Conservation (phyloP, 1,284 basidiomycete genomes). For the Rhodotorula sp. region DNA sequence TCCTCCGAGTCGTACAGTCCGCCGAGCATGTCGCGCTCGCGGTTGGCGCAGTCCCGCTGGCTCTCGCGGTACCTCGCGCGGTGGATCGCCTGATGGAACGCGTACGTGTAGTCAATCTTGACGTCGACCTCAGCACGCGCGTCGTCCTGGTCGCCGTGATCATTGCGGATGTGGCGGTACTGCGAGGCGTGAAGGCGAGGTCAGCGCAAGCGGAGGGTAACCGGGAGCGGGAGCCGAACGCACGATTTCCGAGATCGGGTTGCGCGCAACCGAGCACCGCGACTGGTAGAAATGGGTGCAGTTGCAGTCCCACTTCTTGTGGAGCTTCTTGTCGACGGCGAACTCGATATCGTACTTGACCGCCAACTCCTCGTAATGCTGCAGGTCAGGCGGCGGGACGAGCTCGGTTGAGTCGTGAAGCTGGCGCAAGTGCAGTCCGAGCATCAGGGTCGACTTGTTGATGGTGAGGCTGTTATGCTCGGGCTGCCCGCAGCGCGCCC, state of each 20-base stretch:
- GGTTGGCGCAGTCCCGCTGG: no score
- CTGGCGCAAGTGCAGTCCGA: slow-evolving; percentile 2
- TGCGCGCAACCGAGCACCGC: background rate
- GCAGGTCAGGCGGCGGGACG: no score
- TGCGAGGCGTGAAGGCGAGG: background rate
- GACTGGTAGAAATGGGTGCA: background rate
- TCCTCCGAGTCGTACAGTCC: background rate
- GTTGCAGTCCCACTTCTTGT: background rate
- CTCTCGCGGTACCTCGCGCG: background rate
- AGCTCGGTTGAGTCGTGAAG: background rate
- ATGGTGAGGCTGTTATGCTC: background rate
- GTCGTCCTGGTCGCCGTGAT: no score
- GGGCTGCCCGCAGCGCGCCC: background rate
- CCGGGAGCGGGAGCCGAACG: background rate
- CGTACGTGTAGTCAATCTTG: background rate
- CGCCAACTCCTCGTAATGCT: background rate
- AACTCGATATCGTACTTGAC: background rate
- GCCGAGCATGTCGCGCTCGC: no score
- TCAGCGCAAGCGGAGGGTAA: no score
- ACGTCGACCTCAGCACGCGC: background rate
- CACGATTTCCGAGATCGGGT: background rate
- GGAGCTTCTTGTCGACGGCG: background rate
- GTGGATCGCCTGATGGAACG: background rate
- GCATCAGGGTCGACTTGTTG: background rate
- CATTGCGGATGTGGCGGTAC: background rate